A percentile compares a stretch with the other conserved stretches of the same genome.
phyloP scores from a whole-genome alignment of 306 rosid species.

The Abrus pulchellus region DNA sequence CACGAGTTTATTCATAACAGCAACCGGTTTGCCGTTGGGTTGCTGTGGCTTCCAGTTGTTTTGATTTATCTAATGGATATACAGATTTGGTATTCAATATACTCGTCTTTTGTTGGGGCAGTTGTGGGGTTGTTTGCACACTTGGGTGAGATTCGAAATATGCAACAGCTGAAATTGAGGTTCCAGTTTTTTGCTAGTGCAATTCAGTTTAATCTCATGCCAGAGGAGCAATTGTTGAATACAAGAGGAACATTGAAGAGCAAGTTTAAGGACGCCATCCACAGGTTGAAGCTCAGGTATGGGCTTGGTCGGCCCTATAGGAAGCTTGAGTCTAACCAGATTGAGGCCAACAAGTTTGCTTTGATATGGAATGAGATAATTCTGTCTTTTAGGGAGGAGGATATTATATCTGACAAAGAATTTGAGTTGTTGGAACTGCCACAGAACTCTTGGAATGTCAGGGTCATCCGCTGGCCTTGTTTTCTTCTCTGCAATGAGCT shows the following conservation, averaged over 20 bases:
- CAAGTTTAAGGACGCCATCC: slow-evolving; percentile 88
- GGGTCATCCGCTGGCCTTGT: slow-evolving; percentile 97
- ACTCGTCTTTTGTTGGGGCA: slow-evolving; percentile 89
- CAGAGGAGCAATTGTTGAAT: slow-evolving; percentile 89
- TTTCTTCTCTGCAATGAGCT: slow-evolving; percentile 97
- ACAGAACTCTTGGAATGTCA: slow-evolving; percentile 86
- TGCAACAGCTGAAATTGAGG: slow-evolving; percentile 85
- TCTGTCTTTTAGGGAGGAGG: slow-evolving; percentile 92
- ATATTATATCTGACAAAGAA: slow-evolving; percentile 87
- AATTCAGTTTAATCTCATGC: slow-evolving; percentile 96
- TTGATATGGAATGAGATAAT: slow-evolving; percentile 96
- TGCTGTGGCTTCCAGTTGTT: slow-evolving; percentile 92
- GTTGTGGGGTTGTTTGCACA: slow-evolving; percentile 85
- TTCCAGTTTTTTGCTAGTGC: slow-evolving; percentile 99
- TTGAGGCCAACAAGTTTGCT: slow-evolving; percentile 92
- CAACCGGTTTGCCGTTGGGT: slow-evolving; percentile 72
- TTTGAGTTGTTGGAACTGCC: slow-evolving; percentile 90
- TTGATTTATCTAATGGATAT: slow-evolving; percentile 91
- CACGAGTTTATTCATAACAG: slow-evolving; percentile 62
- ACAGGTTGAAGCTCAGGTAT: slow-evolving; percentile 91
- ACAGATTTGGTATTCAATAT: slow-evolving; percentile 93
- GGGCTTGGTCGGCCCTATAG: slow-evolving; percentile 91
- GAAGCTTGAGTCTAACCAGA: slow-evolving; percentile 91
- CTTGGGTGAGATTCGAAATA: slow-evolving; percentile 96
- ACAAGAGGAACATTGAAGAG: slow-evolving; percentile 79